Evolutionary conservation across 768 basidiomycete genomes (phyloP), one percentile per base, ranked within the genome.

Genomic region (Amanita polypyramis): DNA sequence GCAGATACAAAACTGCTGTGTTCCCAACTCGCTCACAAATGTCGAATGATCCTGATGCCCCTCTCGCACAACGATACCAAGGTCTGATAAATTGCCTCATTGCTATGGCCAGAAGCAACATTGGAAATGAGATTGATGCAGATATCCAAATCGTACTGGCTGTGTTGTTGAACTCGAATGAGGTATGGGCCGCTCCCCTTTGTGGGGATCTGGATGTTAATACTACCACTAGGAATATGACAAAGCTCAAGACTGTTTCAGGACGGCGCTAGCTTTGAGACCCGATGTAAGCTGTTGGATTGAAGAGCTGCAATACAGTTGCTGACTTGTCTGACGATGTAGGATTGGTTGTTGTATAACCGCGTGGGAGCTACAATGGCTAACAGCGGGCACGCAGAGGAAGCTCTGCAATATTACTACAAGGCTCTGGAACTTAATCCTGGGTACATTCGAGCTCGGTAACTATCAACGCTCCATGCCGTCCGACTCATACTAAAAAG

Each of bases 81-180:
- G 62, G 71, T 30, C 63, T 97, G 55, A 79, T 90, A 23, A 69
- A 80, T n/a, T 80, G 81, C 56, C 66, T 98, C 57, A 88, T 98
- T 54, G 71, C 69, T 12, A 84, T 97, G 75, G 94, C 83, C 34
- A 71, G 80, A 55, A 70, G 70, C 53, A 70, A 75, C 52, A 67
- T 67, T 15, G 70, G 66, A 34, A 77, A 73, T 3, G 72, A 72
- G 45, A 75, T 98, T 19, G 96, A 99, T 62, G 83, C 95, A 7
- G 95, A 99, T 62, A 81, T 94, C 23, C 96, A 99, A 66, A 80
- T 98, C 42, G 96, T 92, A 4, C 72, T 99, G 43, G 95, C 92
- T 3, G 85, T 98, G 33, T 60, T 98, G 58, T 74, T 99, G 62
- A 98, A 96, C 63, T 79, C 87, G 7, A 90, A 82, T 50, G 95